Base-by-base conservation (phyloP, 2,329 filamentous ascomycete species). In the Elsinoe necatrix region DNA sequence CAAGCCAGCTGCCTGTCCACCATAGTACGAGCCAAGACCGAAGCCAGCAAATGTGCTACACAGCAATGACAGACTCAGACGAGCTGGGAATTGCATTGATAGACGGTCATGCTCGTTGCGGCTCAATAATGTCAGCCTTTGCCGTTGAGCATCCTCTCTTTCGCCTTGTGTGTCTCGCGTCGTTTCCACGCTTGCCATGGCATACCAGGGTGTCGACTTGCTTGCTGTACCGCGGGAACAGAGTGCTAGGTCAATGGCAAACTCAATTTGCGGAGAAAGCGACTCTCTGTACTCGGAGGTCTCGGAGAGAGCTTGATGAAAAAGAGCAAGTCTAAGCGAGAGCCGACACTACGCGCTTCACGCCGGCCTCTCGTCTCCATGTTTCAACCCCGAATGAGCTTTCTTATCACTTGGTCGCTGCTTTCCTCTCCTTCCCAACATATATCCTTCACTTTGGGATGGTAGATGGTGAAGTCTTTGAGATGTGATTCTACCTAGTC, bases 1-100 rank as follows among this genome's bases (percentile, higher is more conserved):
- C 58, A 95, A 78, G n/a, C 58, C 59, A 42, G 64, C 55, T 27
- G 66, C 64, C 54, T 61, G 60, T 16, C 60, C 62, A 54, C 69
- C 69, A 54, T 71, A 67, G 14, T 62, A 60, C 12, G 66, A 47
- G 29, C 69, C 69, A 21, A 72, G 62, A 47, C 63, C 31, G 52
- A 67, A 61, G 41, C 69, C 69, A 16, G 62, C 45, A 27, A 61
- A 51, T 52, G 60, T 61, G 41, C 64, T 62, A 21, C 67, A 55
- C 18, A 61, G 42, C 20, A 62, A 63, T 41, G 63, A 60, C 21
- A 69, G 58, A 7, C 65, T 64, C 11, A 71, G 60, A 29, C 69
- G 68, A n/a, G 64, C 48, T 23, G 58, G 52, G 50, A 68, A 65
- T 20, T 67, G 66, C 8, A 69, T 58, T 20, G 64, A 67, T 45